A percentile compares a stretch with the other conserved stretches of the same genome.
Conservation (phyloP, 2,329 filamentous ascomycete species). For the Sclerotinia sclerotiorum region DNA sequence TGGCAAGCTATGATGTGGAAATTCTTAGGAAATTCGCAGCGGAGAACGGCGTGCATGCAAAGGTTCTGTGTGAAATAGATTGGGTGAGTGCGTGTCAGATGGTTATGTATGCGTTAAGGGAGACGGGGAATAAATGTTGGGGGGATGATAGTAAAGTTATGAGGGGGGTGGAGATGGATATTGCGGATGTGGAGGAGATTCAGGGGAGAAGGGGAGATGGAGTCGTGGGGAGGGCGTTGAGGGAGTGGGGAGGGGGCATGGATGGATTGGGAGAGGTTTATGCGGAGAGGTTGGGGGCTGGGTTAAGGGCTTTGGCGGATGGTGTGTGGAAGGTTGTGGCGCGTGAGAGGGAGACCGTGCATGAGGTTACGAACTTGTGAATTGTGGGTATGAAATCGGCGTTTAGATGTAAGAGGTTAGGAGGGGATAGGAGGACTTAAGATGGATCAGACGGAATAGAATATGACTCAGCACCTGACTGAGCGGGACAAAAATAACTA, state of each 20-base stretch:
- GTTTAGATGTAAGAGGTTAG: neutral
- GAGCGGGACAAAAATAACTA: neutral
- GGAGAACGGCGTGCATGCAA: neutral
- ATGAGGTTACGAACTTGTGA: neutral
- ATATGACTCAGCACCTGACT: neutral
- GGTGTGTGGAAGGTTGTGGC: slow-evolving; percentile 13
- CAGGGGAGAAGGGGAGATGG: neutral
- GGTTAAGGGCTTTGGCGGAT: neutral
- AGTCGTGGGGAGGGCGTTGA: neutral
- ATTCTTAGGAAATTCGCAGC: slow-evolving; percentile 17
- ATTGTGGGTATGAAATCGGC: no score
- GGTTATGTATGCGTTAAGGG: slow-evolving; percentile 12
- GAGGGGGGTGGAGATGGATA: slow-evolving; percentile 11
- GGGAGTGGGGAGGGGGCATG: slow-evolving; percentile 2
- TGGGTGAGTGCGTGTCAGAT: slow-evolving; percentile 18
- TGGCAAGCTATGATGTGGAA: slow-evolving; percentile 43
- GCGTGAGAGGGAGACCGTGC: neutral
- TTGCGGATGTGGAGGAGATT: slow-evolving; percentile 12
- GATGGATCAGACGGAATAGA: no score
- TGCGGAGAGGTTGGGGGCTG: neutral
- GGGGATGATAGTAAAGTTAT: slow-evolving; percentile 13
- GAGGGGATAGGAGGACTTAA: neutral
- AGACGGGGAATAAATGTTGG: slow-evolving; percentile 15
- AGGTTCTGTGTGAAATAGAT: slow-evolving; percentile 25
- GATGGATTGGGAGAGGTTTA: neutral